Evolutionary conservation across 2,329 filamentous ascomycete genomes (phyloP), one percentile per base, ranked within the genome.

Genomic region (Penicillium sp.): DNA sequence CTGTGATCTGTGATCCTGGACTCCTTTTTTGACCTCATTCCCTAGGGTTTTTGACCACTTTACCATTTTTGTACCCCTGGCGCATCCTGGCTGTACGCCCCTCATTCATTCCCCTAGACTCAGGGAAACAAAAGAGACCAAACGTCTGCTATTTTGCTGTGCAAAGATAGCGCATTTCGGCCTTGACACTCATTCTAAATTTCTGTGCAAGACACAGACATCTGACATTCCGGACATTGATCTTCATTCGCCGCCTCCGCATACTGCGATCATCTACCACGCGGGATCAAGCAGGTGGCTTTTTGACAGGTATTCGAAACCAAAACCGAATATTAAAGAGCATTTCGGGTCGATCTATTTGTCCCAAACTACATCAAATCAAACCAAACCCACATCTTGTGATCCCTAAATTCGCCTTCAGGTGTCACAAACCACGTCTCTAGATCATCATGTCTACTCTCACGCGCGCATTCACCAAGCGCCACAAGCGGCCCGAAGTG

Each of bases 391-490:
- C 39, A 42, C 11, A 42, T 42, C 19, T 42, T 22, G 19, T 22
- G 39, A 42, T 13, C 11, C 19, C 9, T 21, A 4, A 19, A 42
- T 10, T 22, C 39, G 19, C 19, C 19, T 13, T 22, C 9, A 42
- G 10, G 19, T 22, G 39, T 22, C 39, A 42, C 39, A 22, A 13
- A 21, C 37, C 19, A 22, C 39, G 11, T 29, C 21, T 33, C 51
- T 29, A 31, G 47, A 52, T 45, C 61, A 67, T 56, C 58, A 78
- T 76, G 74, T 72, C 75, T 49, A 70, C 69, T 50, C 58, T 78
- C 57, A 73, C 75, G 50, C 71, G 79, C 65, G 79, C 78, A 27
- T 79, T 81, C 58, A 81, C 79, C 57, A 79, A 75, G 69, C 79
- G 79, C 68, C 71, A 69, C 61, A 79, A 77, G 68, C 75, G 76